These are phyloP conservation scores for Stereocaulon alpinum DNA, from an alignment of 495 filamentous ascomycete species.

Conservation along the genomic window DNA sequence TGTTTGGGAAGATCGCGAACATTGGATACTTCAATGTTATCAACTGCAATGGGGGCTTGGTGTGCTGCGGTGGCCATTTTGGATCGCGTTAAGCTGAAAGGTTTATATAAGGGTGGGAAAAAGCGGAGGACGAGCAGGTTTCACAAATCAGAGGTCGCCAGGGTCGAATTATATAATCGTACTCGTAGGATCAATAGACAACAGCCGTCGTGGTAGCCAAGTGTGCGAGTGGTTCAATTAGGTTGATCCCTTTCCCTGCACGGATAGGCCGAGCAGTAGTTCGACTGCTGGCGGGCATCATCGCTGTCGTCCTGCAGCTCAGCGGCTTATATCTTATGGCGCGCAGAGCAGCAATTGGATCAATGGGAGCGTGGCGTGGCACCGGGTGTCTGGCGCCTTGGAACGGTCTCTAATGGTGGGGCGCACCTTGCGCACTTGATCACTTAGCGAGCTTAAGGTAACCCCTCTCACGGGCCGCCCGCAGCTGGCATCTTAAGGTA, in stretches of 20 bases:
- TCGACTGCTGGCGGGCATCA: constrained; percentile 1
- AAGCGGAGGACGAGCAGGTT: not conserved
- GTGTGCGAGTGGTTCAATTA: not conserved
- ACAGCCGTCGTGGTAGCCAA: not conserved
- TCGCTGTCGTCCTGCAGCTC: not conserved
- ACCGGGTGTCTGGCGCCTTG: not conserved
- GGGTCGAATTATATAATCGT: not conserved
- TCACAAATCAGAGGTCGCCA: not conserved
- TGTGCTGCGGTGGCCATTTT: constrained; percentile 2
- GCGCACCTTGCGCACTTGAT: not conserved
- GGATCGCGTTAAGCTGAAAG: not conserved
- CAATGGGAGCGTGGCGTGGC: not conserved
- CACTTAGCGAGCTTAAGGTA: no score
- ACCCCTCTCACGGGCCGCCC: not conserved
- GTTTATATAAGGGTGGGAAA: not conserved
- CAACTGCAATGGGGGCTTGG: constrained; percentile 4
- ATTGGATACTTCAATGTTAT: constrained; percentile 9
- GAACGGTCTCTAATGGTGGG: not conserved
- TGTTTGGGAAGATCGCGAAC: not conserved
- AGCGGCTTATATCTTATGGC: not conserved
- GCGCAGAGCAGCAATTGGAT: not conserved
- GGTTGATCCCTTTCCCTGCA: not conserved
- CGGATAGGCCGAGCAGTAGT: not conserved
- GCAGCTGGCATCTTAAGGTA: not conserved
- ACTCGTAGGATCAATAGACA: constrained; percentile 1